Evolutionary conservation across 2,329 filamentous ascomycete genomes (phyloP), one percentile per base, ranked within the genome.

Genomic region (Aphanocladium album): DNA sequence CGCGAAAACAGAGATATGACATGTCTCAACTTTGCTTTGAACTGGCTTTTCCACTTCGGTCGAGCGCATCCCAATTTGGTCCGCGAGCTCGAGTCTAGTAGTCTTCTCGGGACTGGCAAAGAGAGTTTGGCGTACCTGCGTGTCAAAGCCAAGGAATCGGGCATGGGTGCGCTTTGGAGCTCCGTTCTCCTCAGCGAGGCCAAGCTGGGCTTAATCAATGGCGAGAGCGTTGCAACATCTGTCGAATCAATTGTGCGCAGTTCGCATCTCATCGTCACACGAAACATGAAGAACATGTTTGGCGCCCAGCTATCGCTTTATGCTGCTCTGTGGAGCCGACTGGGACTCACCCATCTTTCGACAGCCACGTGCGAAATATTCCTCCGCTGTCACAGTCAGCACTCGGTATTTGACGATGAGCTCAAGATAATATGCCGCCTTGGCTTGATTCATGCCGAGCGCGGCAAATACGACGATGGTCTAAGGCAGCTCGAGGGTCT

Each of bases 21-120:
- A 4, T 98, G 95, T 70, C 81, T 99, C 60, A 98, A 97, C 73
- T 98, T 96, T 74, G 90, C 92, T 35, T 83, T 99, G 63, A 96
- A 92, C 70, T 99, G 95, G 95, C 80, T 98, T 2, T 96, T 96
- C 69, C 91, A 97, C 70, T 96, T 97, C 67, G 89, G 89, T n/a
- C 90, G 91, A 69, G 86, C 90, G 0, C 92, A 93, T 67, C 90
- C 92, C 0, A 81, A 85, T 57, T 82, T 91, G n/a, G 85, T 92
- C 65, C 83, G 80, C 53, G 83, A 87, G 56, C 79, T 89, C 6
- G 88, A 88, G 63, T 87, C 88, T 43, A 87, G 83, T 67, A 90
- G 86, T 61, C 87, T 91, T 80, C 78, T 92, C 9, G 90, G 88
- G 0, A 88, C 86, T 37, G 90, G 92, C 57, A 89, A 89, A 65